These are phyloP conservation scores for Digitaria exilis DNA, from an alignment of 202 grass and related monocot species.

Conservation along the genomic window DNA sequence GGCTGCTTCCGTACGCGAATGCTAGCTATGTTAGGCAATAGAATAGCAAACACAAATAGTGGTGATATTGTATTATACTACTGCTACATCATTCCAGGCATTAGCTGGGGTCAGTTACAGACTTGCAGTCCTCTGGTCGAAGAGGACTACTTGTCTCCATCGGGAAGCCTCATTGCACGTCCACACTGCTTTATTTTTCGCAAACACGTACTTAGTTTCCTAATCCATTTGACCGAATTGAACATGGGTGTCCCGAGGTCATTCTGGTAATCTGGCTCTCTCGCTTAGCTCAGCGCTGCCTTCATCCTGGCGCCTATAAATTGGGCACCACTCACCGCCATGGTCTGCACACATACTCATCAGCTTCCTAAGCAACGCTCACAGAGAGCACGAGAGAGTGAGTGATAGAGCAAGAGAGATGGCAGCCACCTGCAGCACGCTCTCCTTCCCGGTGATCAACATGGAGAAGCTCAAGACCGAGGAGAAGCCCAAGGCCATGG, in stretches of 20 bases:
- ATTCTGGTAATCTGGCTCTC: not conserved
- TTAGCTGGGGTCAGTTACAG: not conserved
- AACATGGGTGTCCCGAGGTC: not conserved
- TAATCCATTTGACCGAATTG: not conserved
- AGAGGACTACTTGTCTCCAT: not conserved
- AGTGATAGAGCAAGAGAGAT: slow-evolving; percentile 31
- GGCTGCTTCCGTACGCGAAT: not conserved
- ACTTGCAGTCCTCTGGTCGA: not conserved
- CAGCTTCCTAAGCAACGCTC: not conserved
- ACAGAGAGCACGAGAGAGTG: not conserved
- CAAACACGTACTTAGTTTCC: not conserved
- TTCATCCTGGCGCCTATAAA: slow-evolving; percentile 50
- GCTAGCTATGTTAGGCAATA: slow-evolving; percentile 18
- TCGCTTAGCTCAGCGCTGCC: no score
- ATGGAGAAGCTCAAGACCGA: slow-evolving; percentile 64
- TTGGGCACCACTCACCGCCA: slow-evolving; percentile 8
- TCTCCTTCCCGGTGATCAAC: slow-evolving; percentile 71
- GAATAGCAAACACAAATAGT: slow-evolving; percentile 11
- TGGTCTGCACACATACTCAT: slow-evolving; percentile 1
- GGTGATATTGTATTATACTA: not conserved
- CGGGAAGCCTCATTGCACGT: not conserved
- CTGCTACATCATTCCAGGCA: not conserved
- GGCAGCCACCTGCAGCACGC: slow-evolving; percentile 17
- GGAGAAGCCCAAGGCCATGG: slow-evolving; percentile 61
- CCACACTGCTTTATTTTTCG: slow-evolving; percentile 28